phyloP scores from a whole-genome alignment of 306 rosid species.

The Acmispon strigosus region DNA sequence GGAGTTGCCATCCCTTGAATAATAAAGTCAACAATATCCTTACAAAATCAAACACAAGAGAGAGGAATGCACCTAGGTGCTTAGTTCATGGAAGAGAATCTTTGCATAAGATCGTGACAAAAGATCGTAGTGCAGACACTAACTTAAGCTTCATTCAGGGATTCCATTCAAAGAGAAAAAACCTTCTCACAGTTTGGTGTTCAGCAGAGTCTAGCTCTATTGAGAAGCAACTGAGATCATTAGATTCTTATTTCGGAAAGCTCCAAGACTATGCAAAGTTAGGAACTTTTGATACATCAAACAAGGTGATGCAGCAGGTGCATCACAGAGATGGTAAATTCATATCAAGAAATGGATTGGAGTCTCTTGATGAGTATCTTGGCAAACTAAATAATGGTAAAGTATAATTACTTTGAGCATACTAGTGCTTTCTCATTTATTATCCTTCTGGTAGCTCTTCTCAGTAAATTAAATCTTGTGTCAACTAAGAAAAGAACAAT shows the following conservation, averaged over 20 bases:
- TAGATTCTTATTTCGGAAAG: slow-evolving; percentile 63
- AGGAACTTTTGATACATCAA: slow-evolving; percentile 21
- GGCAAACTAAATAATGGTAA: slow-evolving; percentile 54
- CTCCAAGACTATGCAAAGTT: slow-evolving; percentile 29
- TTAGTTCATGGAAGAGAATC: slow-evolving; percentile 10
- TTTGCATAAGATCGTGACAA: not conserved
- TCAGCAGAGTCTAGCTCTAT: slow-evolving; percentile 29
- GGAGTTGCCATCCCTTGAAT: no score
- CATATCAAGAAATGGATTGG: slow-evolving; percentile 37
- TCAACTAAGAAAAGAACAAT: not conserved
- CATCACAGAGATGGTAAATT: slow-evolving; percentile 18
- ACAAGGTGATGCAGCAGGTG: slow-evolving; percentile 26
- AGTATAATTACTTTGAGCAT: not conserved
- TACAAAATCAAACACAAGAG: slow-evolving; percentile 5
- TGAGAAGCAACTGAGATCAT: slow-evolving; percentile 51
- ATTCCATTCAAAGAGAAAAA: slow-evolving; percentile 14
- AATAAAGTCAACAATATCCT: no score
- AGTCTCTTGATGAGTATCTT: slow-evolving; percentile 64
- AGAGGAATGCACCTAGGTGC: not conserved
- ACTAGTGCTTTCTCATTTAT: not conserved
- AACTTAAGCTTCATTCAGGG: slow-evolving; percentile 22
- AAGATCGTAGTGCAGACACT: slow-evolving; percentile 1
- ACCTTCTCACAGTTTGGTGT: slow-evolving; percentile 14
- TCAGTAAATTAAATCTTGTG: not conserved
- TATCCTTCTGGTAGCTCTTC: not conserved